phyloP scores from a whole-genome alignment of 208 protist genomes.

The Acanthamoeba triangularis region DNA sequence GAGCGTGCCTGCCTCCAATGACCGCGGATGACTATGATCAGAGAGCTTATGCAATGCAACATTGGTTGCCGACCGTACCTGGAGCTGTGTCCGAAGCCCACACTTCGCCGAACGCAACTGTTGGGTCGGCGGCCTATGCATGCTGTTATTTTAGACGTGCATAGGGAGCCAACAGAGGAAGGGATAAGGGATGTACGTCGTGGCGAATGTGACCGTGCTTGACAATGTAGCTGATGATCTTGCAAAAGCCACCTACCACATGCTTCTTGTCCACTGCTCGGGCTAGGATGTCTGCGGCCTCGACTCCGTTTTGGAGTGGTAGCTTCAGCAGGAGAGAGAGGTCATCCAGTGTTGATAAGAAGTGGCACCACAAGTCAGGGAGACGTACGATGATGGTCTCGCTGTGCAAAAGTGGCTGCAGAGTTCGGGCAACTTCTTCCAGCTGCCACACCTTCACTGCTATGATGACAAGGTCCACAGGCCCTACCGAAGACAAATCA shows the following conservation, averaged over 20 bases:
- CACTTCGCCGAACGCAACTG: neutral
- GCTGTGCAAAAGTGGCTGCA: constrained; percentile 6
- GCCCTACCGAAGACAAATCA: neutral
- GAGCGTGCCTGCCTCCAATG: neutral
- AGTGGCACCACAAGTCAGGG: neutral
- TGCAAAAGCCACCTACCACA: constrained; percentile 7
- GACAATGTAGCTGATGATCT: constrained; percentile 53
- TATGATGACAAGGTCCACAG: constrained; percentile 28
- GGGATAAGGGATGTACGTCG: neutral
- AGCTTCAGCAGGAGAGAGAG: neutral
- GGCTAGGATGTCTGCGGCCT: neutral
- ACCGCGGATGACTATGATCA: neutral
- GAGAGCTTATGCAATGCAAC: neutral
- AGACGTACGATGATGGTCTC: neutral
- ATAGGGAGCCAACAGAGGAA: no score
- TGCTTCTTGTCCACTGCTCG: neutral
- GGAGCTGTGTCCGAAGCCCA: neutral
- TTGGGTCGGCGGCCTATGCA: neutral
- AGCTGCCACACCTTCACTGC: constrained; percentile 64
- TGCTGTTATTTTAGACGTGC: no score
- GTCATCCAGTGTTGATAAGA: neutral
- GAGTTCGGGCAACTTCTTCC: constrained; percentile 4
- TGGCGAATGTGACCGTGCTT: neutral
- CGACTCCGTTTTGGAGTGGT: neutral
- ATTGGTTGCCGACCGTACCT: neutral